These are phyloP conservation scores for Venturiaceae sp. DNA, from an alignment of 2,329 filamentous ascomycete genomes.

Conservation along the genomic window DNA sequence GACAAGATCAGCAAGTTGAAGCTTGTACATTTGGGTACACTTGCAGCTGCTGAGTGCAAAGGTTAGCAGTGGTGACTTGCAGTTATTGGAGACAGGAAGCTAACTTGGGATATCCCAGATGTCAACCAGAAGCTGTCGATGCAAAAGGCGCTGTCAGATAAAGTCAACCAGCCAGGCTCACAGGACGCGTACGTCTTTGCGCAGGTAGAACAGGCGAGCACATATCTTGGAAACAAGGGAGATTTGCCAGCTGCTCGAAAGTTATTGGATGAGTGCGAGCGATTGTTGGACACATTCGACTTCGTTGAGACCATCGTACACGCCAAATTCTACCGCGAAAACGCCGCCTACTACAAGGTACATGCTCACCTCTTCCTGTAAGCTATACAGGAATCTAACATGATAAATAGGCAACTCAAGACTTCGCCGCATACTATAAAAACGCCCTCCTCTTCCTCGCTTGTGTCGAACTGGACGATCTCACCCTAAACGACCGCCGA, in stretches of 20 bases:
- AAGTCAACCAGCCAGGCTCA: conserved; percentile 84
- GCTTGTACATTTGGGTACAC: conserved; percentile 82
- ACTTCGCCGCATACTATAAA: conserved; percentile 95
- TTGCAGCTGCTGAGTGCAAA: conserved; percentile 51
- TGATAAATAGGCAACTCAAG: conserved; percentile 55
- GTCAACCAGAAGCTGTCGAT: conserved; percentile 79
- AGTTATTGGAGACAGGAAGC: conserved; percentile 3
- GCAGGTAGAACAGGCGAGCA: conserved; percentile 77
- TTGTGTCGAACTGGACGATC: conserved; percentile 74
- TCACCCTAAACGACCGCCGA: conserved; percentile 63
- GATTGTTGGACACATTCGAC: conserved; percentile 83
- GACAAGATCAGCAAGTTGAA: conserved; percentile 99
- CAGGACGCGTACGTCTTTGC: conserved; percentile 96
- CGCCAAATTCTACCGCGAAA: conserved; percentile 91
- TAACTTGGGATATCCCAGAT: conserved; percentile 47
- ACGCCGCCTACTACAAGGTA: conserved; percentile 87
- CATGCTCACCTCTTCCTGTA: conserved; percentile 9
- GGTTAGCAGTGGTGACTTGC: background rate
- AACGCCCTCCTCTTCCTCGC: conserved; percentile 96
- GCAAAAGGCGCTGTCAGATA: conserved; percentile 70
- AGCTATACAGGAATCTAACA: background rate
- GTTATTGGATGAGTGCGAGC: conserved; percentile 79
- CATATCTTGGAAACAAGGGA: conserved; percentile 66
- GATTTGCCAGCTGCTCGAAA: conserved; percentile 76
- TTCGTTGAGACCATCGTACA: conserved; percentile 93